Evolutionary conservation across 1,284 basidiomycete species (phyloP), one percentile per base, ranked within the genome.

Genomic region (Mycena sp.): DNA sequence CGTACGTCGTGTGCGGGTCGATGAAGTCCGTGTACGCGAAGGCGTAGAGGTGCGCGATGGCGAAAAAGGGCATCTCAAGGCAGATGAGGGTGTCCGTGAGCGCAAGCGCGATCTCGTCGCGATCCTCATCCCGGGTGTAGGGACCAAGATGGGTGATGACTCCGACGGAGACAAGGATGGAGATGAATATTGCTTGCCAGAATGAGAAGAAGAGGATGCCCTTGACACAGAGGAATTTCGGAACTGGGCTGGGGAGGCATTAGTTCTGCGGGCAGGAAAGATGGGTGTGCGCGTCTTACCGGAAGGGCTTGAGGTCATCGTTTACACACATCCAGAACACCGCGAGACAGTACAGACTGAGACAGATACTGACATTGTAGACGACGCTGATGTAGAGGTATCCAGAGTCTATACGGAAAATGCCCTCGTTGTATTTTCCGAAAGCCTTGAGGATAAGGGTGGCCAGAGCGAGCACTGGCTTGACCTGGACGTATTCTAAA

Each of bases 161-260:
- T 2, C 91, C 87, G 0, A 91, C 83, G 1, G 95, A 91, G 41
- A 98, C 97, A 21, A 99, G 85, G 70, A 95, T 87, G 28, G 95
- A 96, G 56, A 99, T 89, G 45, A 76, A 86, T 45, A 98, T 87
- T 16, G 91, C 88, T 75, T 99, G 97, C 97, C 97, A 99, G 81
- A 99, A 99, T 0, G 93, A 96, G 78, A 98, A 97, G 83, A 99
- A 98, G 44, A 99, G 85, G 69, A 99, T 96, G 50, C 95, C 96
- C 76, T 99, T 99, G 71, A 99, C 94, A 75, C 96, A 99, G 25
- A 99, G 87, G 78, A 99, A 99, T 77, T 98, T 98, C 7, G 95
- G 95, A 76, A 93, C 85, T 0, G 91, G 91, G 38, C 89, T 90
- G 65, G 12, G 19, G 4, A n/a, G 23, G 1, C n/a, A 30, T 29